phyloP scores from a whole-genome alignment of 306 rosid species.

The Glycine soja region DNA sequence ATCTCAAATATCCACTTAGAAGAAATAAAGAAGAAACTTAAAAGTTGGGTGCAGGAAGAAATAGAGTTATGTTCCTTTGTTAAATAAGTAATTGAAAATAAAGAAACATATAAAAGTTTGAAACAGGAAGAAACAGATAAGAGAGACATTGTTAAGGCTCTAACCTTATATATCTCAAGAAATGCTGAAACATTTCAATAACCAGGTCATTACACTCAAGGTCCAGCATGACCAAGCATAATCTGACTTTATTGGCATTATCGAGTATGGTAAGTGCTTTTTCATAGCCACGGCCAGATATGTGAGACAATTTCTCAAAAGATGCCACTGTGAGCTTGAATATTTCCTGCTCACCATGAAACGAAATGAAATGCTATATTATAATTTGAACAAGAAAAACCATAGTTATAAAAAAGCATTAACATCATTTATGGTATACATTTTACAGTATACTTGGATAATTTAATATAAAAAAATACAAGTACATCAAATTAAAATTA shows the following conservation, averaged over 20 bases:
- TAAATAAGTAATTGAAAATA: neutral
- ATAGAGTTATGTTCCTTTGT: neutral
- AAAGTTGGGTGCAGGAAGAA: too few species aligned
- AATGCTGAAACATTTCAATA: conserved; percentile 72
- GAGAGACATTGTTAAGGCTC: conserved; percentile 34
- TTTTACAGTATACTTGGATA: conserved; percentile 4
- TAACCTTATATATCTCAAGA: conserved; percentile 68
- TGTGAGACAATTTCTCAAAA: conserved; percentile 61
- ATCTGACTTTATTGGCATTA: conserved; percentile 60
- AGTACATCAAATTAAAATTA: conserved; percentile 11
- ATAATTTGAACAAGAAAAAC: conserved; percentile 36
- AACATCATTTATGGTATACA: conserved; percentile 25
- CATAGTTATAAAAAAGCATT: neutral
- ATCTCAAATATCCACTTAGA: neutral
- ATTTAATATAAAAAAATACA: conserved; percentile 22
- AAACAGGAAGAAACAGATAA: conserved; percentile 39
- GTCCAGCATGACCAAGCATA: conserved; percentile 81
- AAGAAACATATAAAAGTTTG: neutral
- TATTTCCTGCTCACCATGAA: conserved; percentile 63
- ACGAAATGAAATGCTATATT: conserved; percentile 19
- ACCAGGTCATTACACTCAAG: conserved; percentile 74
- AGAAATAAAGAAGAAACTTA: too few species aligned
- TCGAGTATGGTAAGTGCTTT: conserved; percentile 63
- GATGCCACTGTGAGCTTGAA: conserved; percentile 69
- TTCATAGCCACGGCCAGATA: conserved; percentile 59